These are phyloP conservation scores for Solanum hybrid DNA, from an alignment of 305 asterid genomes.

Conservation along the genomic window DNA sequence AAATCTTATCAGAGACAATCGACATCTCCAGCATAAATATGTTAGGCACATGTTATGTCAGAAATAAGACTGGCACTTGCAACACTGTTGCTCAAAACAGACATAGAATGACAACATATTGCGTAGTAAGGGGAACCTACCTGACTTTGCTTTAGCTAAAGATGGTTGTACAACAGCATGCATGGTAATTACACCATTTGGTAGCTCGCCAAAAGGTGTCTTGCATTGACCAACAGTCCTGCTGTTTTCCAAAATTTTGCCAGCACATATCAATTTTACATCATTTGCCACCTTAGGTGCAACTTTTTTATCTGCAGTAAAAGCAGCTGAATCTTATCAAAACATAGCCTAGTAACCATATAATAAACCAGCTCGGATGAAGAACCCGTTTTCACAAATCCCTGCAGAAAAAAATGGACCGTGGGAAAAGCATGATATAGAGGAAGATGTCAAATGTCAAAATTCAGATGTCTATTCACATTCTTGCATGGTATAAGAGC, in stretches of 20 bases:
- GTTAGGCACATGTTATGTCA: not conserved
- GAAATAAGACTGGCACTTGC: not conserved
- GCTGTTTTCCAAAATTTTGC: constrained; percentile 78
- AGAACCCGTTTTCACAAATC: not conserved
- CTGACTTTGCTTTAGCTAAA: constrained; percentile 69
- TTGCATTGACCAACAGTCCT: constrained; percentile 85
- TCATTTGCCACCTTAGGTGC: constrained; percentile 77
- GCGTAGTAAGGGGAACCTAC: constrained; percentile 22
- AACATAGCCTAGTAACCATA: not conserved
- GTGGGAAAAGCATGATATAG: not conserved
- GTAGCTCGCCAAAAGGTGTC: constrained; percentile 74
- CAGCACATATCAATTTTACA: constrained; percentile 73
- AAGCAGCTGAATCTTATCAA: constrained; percentile 11
- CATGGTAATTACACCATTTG: constrained; percentile 72
- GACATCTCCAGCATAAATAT: not conserved
- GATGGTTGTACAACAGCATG: constrained; percentile 95
- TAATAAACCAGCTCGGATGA: not conserved
- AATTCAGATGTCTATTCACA: not conserved
- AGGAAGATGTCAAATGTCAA: not conserved
- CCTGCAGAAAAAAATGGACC: not conserved
- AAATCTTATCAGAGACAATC: not conserved
- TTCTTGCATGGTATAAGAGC: not conserved
- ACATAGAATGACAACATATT: not conserved
- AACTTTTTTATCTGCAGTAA: constrained; percentile 56
- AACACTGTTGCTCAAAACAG: not conserved